These are phyloP conservation scores for Daldinia eschscholtzii DNA, from an alignment of 2,329 filamentous ascomycete species.

Conservation along the genomic window DNA sequence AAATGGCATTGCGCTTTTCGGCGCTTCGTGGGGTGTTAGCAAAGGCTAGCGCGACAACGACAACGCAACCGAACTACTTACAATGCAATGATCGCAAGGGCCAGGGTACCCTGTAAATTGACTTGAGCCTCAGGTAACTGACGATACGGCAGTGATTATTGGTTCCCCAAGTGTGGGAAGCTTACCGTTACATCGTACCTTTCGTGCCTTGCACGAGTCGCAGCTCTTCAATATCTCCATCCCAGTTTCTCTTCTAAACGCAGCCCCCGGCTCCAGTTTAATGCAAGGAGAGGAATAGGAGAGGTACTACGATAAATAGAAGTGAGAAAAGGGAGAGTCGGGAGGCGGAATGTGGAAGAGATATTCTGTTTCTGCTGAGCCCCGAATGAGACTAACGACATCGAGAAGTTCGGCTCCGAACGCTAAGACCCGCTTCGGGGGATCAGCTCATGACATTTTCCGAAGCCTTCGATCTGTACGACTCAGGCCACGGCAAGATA, in stretches of 20 bases:
- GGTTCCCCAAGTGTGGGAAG: slow-evolving; percentile 10
- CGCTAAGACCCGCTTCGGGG: slow-evolving; percentile 1
- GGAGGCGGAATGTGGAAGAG: not conserved
- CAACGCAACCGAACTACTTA: slow-evolving; percentile 39
- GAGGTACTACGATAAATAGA: not conserved
- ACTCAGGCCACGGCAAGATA: not conserved
- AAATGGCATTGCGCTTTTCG: slow-evolving; percentile 44
- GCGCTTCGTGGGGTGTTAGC: slow-evolving; percentile 25
- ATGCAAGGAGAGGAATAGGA: not conserved
- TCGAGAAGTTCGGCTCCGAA: slow-evolving; percentile 31
- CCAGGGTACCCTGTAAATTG: slow-evolving; percentile 39
- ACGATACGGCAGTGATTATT: slow-evolving; percentile 1
- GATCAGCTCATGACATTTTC: slow-evolving; percentile 17
- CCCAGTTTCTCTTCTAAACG: not conserved
- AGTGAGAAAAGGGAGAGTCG: not conserved
- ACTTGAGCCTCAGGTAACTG: slow-evolving; percentile 21
- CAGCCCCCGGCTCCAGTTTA: slow-evolving; percentile 33
- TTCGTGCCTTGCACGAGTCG: slow-evolving; percentile 57
- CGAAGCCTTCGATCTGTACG: slow-evolving; percentile 9
- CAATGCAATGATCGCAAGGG: slow-evolving; percentile 51
- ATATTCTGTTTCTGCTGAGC: not conserved
- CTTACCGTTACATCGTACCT: slow-evolving; percentile 57
- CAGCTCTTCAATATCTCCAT: slow-evolving; percentile 50
- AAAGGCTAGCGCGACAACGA: not conserved
- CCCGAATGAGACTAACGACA: slow-evolving; percentile 15